Base-by-base conservation (phyloP, 2,329 filamentous ascomycete genomes). In the Trichoderma oligosporum region DNA sequence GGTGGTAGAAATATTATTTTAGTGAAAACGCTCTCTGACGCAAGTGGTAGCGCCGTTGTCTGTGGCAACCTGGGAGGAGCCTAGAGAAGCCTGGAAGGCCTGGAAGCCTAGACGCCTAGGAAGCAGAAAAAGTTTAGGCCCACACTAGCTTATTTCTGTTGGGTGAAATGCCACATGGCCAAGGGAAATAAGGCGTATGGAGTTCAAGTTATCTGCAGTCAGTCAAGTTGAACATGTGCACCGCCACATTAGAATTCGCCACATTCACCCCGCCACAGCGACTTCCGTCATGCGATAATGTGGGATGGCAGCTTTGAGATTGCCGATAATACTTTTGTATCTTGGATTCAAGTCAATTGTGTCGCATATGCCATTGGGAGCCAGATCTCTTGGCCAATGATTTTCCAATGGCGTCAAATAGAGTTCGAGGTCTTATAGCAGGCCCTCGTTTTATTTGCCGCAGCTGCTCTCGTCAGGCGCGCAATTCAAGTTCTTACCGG, bases 401-500 rank as follows among this genome's bases (percentile, higher is more conserved):
- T 18, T 5, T 35, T 20, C 62, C 25, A 25, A 71, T 71, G 69
- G 55, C 68, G 31, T 62, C 65, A 27, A 64, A 65, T 36, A 65
- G 67, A 5, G 60, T 62, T 18, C 61, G 67, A 5, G 60, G 62
- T 18, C 61, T 69, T 11, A 52, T 66, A 11, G 56, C 55, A 11
- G 63, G 63, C 47, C 60, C 71, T 24, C 67, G 69, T 7, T 75
- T 74, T 54, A 65, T 82, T 55, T 82, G 80, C 66, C 72, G 69
- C 49, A 75, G 73, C 65, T 82, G 80, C 63, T 73, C 71, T 49
- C 74, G 69, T 25, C 71, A 68, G 59, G 58, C 71, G n/a, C 69
- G 68, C 53, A 65, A 63, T 36, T 73, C 73, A 59, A 61, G 67
- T 24, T 46, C 51, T 14, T 55, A 46, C 29, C 70, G 69, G 58